Evolutionary conservation across 306 rosid genomes (phyloP), one percentile per base, ranked within the genome.

Genomic region (Rosa multiflora): DNA sequence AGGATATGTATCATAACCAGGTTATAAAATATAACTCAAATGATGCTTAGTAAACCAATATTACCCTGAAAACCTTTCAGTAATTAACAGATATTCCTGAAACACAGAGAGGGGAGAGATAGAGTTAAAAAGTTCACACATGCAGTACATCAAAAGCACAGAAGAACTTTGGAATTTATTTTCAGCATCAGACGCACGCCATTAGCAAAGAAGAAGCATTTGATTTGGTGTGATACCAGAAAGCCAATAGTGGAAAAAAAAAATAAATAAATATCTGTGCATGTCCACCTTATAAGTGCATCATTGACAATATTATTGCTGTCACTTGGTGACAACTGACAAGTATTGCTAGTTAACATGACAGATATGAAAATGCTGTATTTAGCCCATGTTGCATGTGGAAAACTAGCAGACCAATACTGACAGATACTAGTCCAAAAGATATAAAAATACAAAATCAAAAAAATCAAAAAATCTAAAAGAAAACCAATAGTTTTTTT

Each of bases 201-300:
- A 73, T 20, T 6, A 37, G 10, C 63, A 73, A 51, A 26, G 37
- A 32, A 73, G 12, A 52, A n/a, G 76, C 48, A 73, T 73, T 72
- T 39, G 39, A 73, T 53, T 18, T 35, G 61, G 61, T 53, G 23
- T 15, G 0, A 18, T 53, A 53, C 61, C 61, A 53, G 61, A 21
- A 53, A 18, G 17, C 4, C 23, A 53, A 53, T 18, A 2, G 61
- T 18, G 23, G 18, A 2, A 53, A 5, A 18, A 18, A 52, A 15
- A 5, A 10, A 52, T 0, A 52, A 17, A 52, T 0, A 53, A 6
- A 17, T 2, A 6, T 5, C 3, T 53, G 23, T 53, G 59, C 59
- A 17, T 2, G 10, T 6, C 10, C 23, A 18, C 23, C 3, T 53
- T 17, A 15, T 53, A 18, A 5, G 29, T 56, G 63, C 63, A n/a